These are phyloP conservation scores for Magnaporthiopsis incrustans DNA, from an alignment of 2,329 filamentous ascomycete genomes.

Conservation along the genomic window DNA sequence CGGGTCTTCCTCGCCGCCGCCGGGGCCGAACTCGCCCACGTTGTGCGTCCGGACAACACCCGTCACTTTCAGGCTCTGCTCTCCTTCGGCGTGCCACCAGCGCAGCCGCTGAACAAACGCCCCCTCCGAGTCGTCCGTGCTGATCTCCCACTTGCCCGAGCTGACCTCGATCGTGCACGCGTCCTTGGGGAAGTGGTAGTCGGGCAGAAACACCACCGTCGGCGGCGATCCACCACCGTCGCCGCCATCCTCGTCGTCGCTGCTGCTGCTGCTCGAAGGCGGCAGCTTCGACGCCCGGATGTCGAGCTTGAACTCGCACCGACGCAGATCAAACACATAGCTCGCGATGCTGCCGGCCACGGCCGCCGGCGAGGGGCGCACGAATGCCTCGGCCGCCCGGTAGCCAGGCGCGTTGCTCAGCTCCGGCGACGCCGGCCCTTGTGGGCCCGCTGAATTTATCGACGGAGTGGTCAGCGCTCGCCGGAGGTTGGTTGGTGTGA, in stretches of 20 bases:
- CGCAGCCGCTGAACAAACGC: conserved; percentile 66
- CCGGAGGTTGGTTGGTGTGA: conserved; percentile 71
- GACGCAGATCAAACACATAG: conserved; percentile 76
- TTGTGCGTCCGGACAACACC: conserved; percentile 63
- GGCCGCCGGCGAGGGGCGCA: conserved; percentile 72
- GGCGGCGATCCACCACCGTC: conserved; percentile 30
- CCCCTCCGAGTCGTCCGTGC: conserved; percentile 60
- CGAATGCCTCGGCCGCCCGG: conserved; percentile 86
- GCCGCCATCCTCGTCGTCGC: conserved; percentile 4
- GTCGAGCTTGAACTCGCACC: conserved; percentile 67
- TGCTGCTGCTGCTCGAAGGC: background rate
- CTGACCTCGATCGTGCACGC: conserved; percentile 65
- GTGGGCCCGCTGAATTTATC: conserved; percentile 50
- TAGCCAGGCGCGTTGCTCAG: conserved; percentile 62
- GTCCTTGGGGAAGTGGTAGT: conserved; percentile 82
- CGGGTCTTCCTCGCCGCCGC: conserved; percentile 57
- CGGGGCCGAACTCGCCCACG: conserved; percentile 30
- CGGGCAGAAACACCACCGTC: conserved; percentile 79
- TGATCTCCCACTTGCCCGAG: conserved; percentile 85
- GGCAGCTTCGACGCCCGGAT: conserved; percentile 52
- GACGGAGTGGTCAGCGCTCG: conserved; percentile 60
- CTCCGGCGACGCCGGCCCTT: conserved; percentile 36
- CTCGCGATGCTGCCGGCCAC: conserved; percentile 63
- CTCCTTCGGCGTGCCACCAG: conserved; percentile 90
- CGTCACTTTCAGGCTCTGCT: conserved; percentile 69